Percentiles rank a stretch among this genome's conserved stretches.
phyloP scores from a whole-genome alignment of 805 yeast species.

The Starmerella sp. region DNA sequence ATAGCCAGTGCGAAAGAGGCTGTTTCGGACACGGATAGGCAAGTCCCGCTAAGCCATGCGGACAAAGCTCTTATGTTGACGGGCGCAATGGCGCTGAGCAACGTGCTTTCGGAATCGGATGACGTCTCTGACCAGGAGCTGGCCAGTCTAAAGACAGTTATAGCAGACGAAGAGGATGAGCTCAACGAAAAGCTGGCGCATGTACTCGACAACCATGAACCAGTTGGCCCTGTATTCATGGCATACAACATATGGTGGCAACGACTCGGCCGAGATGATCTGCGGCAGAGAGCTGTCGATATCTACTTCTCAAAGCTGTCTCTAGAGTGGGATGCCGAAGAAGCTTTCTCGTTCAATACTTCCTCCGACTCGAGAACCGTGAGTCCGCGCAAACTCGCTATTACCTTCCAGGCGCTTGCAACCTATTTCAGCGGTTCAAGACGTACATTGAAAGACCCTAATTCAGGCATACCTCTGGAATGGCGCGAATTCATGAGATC shows the following conservation, averaged over 20 bases:
- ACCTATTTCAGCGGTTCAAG: background rate
- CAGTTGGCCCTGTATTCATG: background rate
- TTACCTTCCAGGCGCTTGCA: background rate
- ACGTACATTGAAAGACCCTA: background rate
- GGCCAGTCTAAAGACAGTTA: background rate
- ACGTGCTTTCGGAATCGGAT: background rate
- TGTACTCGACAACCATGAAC: background rate
- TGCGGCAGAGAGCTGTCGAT: background rate
- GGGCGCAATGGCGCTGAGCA: background rate
- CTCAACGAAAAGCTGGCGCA: background rate
- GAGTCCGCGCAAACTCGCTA: constrained; percentile 4
- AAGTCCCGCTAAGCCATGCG: background rate
- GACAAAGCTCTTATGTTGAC: background rate
- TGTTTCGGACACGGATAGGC: background rate
- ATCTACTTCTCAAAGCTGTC: background rate
- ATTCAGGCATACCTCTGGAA: constrained; percentile 1
- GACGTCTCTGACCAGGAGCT: background rate
- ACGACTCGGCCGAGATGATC: background rate
- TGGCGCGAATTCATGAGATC: constrained; percentile 6
- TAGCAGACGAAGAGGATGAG: background rate
- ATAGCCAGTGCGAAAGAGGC: background rate
- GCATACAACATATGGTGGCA: background rate
- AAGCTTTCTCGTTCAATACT: constrained; percentile 1
- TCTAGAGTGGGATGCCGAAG: background rate
- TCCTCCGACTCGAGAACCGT: constrained; percentile 1